Conservation (phyloP, 257 asterid genomes). For the Solanum chiquidenum region DNA sequence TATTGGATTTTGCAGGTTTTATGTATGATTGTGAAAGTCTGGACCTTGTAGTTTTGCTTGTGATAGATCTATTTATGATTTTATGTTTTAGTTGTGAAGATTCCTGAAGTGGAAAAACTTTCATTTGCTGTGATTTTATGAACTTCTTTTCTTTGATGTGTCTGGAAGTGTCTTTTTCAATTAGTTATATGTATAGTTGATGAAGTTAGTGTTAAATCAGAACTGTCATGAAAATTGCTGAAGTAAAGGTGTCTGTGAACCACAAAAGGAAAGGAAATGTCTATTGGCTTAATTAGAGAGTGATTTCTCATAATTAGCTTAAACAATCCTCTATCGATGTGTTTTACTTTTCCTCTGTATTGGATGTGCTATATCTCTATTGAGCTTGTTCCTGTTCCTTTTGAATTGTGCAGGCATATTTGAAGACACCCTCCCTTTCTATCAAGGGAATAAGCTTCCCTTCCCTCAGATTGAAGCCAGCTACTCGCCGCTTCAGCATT, state of each 20-base stretch:
- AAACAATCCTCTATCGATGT: neutral
- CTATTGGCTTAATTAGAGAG: neutral
- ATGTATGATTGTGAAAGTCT: neutral
- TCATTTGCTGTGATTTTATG: neutral
- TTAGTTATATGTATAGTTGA: neutral
- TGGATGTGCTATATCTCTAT: neutral
- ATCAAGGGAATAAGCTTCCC: constrained; percentile 19
- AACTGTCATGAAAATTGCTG: neutral
- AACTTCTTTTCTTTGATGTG: neutral
- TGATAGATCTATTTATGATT: neutral
- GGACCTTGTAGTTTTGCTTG: neutral
- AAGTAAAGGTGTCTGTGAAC: neutral
- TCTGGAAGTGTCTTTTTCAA: neutral
- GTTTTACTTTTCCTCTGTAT: neutral
- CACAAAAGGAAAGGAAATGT: neutral
- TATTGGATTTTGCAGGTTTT: neutral
- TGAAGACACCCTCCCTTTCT: constrained; percentile 22
- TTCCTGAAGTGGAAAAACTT: neutral
- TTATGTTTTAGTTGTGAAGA: neutral
- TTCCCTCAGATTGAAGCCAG: constrained; percentile 28
- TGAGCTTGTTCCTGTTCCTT: neutral
- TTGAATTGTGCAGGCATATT: constrained; percentile 7
- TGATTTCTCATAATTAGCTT: neutral
- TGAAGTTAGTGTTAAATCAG: neutral
- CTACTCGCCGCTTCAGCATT: constrained; percentile 42